Evolutionary conservation across 129 eudicot genomes (phyloP).

Genomic region (Helichrysum umbraculigerum): DNA sequence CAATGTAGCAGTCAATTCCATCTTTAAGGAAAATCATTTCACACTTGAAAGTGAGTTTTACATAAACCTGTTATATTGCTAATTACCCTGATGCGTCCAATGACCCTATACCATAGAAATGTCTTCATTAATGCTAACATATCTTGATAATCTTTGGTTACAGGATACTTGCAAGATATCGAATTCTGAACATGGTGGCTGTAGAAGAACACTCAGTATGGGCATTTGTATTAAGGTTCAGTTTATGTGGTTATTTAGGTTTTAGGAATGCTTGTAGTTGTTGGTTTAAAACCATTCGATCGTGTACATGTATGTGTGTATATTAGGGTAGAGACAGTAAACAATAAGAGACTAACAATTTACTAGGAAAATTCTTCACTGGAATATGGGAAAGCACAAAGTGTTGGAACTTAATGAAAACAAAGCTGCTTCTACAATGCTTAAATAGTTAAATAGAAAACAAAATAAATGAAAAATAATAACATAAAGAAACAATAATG

Average conservation of each 20-base stretch:
- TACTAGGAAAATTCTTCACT: too few relatives aligned
- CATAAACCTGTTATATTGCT: neutral
- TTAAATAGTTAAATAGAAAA: too few relatives aligned
- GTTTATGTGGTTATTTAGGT: constrained; percentile 25
- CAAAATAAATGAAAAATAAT: too few relatives aligned
- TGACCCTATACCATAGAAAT: neutral
- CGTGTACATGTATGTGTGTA: too few relatives aligned
- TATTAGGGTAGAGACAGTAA: too few relatives aligned
- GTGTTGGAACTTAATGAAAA: too few relatives aligned
- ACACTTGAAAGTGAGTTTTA: neutral
- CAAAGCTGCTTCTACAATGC: too few relatives aligned
- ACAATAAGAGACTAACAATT: too few relatives aligned
- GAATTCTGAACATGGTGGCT: constrained; percentile 28
- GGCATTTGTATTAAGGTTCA: constrained; percentile 15
- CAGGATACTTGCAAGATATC: constrained; percentile 17
- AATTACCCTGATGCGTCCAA: neutral
- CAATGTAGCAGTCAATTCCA: constrained; percentile 14
- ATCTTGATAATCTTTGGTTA: constrained; percentile 7
- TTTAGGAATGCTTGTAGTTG: constrained; percentile 21
- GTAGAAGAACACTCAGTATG: constrained; percentile 15
- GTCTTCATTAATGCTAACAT: neutral
- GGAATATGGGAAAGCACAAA: too few relatives aligned
- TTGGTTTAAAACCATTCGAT: too few relatives aligned
- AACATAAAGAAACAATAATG: too few relatives aligned
- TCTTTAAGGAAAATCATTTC: neutral